Evolutionary conservation across 805 yeast species (phyloP).

Genomic region (Monosporozyma aerobia): DNA sequence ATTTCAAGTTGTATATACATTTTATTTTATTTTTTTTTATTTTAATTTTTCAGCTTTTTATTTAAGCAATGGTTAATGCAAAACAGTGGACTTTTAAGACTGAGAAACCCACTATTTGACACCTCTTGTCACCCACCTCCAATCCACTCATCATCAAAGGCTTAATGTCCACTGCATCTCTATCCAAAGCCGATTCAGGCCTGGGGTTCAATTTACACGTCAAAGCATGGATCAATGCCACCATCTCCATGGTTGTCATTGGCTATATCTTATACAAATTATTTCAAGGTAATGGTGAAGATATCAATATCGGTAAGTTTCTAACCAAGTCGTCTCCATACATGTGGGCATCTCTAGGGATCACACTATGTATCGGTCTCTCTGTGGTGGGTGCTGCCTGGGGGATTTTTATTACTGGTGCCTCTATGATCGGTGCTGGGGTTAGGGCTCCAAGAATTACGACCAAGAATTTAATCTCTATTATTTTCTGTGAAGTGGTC

Average conservation of each 20-base stretch:
- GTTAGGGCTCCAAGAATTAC: conserved; percentile 96
- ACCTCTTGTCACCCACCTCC: background rate
- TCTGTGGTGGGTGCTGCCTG: conserved; percentile 97
- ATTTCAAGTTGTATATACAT: background rate
- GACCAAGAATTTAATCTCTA: conserved; percentile 90
- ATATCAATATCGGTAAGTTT: conserved; percentile 85
- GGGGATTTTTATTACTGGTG: conserved; percentile 96
- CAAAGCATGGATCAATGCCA: conserved; percentile 14
- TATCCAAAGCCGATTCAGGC: conserved; percentile 1
- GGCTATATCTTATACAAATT: conserved; percentile 33
- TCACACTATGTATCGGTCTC: conserved; percentile 82
- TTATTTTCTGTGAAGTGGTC: conserved; percentile 97
- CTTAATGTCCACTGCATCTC: background rate
- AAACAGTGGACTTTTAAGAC: background rate
- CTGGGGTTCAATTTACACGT: conserved; percentile 12
- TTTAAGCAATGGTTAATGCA: background rate
- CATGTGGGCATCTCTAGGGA: conserved; percentile 93
- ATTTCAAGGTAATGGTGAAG: conserved; percentile 87
- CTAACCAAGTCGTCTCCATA: conserved; percentile 83
- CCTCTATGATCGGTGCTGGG: conserved; percentile 95
- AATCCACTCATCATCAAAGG: background rate
- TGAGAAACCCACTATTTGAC: background rate
- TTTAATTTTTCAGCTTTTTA: background rate
- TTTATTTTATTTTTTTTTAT: background rate
- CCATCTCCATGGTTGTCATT: conserved; percentile 14